phyloP scores from a whole-genome alignment of 306 rosid genomes.

The Fragaria iinumae region DNA sequence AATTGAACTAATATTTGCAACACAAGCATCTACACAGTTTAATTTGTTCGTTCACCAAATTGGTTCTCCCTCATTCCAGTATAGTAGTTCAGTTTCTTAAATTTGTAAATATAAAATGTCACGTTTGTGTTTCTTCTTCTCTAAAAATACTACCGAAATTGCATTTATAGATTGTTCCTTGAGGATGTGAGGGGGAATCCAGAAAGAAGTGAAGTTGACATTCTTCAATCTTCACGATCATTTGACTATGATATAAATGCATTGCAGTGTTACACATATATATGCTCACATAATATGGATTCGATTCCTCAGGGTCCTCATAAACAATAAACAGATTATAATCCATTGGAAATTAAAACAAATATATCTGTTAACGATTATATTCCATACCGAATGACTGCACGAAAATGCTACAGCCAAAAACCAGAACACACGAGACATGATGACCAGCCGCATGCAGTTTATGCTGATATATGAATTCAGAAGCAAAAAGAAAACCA shows the following conservation, averaged over 20 bases:
- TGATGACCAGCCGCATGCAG: not conserved
- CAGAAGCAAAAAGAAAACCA: not conserved
- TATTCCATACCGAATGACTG: not conserved
- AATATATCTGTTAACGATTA: not conserved
- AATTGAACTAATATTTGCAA: not conserved
- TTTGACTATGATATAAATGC: not conserved
- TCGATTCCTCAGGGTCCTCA: slow-evolving; percentile 11
- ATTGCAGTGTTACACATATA: not conserved
- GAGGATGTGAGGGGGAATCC: not conserved
- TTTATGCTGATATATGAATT: not conserved
- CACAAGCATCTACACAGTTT: not conserved
- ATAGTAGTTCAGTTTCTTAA: not conserved
- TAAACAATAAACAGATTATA: not conserved
- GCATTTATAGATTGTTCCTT: not conserved
- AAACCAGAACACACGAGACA: not conserved
- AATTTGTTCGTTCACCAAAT: not conserved
- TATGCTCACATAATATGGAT: slow-evolving; percentile 8
- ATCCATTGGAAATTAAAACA: not conserved
- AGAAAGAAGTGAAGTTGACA: slow-evolving; percentile 4
- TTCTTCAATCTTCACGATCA: not conserved
- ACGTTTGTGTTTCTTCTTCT: not conserved
- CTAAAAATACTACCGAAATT: not conserved
- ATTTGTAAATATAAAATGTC: not conserved
- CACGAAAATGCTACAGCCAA: not conserved
- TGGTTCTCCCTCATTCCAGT: not conserved